phyloP scores from a whole-genome alignment of 495 filamentous ascomycete species.

The Hypoxylon fragiforme region DNA sequence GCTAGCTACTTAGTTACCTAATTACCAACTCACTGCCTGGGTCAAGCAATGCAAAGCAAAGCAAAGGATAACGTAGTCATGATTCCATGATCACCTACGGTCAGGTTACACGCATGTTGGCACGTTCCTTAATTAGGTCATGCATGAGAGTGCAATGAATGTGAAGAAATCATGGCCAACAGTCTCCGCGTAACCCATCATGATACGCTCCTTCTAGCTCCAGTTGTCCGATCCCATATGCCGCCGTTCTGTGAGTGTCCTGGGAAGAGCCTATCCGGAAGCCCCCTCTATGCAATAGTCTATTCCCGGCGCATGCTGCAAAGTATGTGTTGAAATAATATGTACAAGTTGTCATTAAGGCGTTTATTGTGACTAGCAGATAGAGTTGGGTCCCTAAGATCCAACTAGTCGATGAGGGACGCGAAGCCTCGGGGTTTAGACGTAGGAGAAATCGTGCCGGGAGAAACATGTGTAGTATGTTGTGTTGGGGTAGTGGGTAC shows the following conservation, averaged over 20 bases:
- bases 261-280: neutral
- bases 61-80: too few relatives aligned
- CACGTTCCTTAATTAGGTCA: too few relatives aligned
- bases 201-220: too few relatives aligned
- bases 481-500: constrained; percentile 30
- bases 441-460: constrained; percentile 46
- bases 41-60: too few relatives aligned
- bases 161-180: too few relatives aligned
- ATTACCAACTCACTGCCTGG: too few relatives aligned
- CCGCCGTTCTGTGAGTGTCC: neutral
- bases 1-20: too few relatives aligned
- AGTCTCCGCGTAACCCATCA: neutral
- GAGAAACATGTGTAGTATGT: constrained; percentile 8
- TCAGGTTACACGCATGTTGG: too few relatives aligned
- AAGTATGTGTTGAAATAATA: neutral
- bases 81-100: too few relatives aligned
- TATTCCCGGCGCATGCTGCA: neutral
- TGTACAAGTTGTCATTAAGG: constrained; percentile 10
- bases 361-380: neutral
- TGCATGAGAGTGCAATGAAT: too few relatives aligned
- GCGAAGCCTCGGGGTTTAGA: constrained; percentile 48
- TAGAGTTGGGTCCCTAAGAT: neutral
- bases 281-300: neutral
- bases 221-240: too few relatives aligned
- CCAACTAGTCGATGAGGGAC: constrained; percentile 44